Base-by-base conservation (phyloP, 768 basidiomycete species). In the Pisolithus microcarpus region DNA sequence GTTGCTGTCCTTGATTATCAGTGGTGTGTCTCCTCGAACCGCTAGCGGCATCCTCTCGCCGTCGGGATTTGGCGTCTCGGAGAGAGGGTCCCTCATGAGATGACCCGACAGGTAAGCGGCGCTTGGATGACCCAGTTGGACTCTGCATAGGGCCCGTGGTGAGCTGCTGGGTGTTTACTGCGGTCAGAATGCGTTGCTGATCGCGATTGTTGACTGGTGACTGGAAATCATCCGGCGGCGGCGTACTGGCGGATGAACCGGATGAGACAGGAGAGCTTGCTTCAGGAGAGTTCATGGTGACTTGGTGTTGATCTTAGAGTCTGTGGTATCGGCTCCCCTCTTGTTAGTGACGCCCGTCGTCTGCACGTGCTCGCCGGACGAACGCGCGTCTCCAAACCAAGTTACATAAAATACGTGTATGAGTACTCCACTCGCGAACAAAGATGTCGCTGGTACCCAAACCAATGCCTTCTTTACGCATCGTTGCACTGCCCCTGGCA, bases 51-150 rank as follows among this genome's bases (percentile, higher is more conserved):
- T 76, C 79, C 44, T 75, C 76, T 39, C 76, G 68, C 49, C 74
- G 74, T 55, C 79, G 67, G 16, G 73, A 70, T 55, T 81, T 81
- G 0, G 74, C 64, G 56, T 81, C 79, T 40, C 79, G 69, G 53
- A 68, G 70, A 31, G 74, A 72, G 38, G 72, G 67, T 9, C 69
- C 67, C 51, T 70, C 71, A 26, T 67, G 71, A 13, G 71, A 70
- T 34, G 72, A 66, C n/a, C 77, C 71, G 37, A 67, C 69, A 6
- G 78, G 78, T n/a, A 78, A 65, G 31, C 77, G 74, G 15, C 79
- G 75, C 56, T 79, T 79, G 10, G 79, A 73, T 23, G 75, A 62
- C 46, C 66, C 60, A 19, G 45, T 31, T 13, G 67, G 50, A 21
- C 53, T 48, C 21, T 62, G 31, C 28, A 54, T 34, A 66, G 55